Conservation (phyloP, 2,329 filamentous ascomycete species). For the Torrubiellomyces zombiae region DNA sequence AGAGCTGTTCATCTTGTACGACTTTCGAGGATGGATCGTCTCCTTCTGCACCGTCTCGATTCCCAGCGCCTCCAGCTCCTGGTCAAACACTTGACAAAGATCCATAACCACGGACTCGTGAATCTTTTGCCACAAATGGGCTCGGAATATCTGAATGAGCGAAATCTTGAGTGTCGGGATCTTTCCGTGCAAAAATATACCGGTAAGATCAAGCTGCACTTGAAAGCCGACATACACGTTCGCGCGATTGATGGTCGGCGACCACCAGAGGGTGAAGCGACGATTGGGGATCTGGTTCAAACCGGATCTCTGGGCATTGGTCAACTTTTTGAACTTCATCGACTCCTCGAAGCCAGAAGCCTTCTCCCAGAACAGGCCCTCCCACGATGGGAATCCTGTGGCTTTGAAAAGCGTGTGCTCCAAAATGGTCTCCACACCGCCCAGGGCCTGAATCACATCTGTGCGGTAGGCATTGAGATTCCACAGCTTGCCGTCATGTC, state of each 20-base stretch:
- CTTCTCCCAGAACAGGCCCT: conserved; percentile 84
- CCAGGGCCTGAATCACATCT: conserved; percentile 89
- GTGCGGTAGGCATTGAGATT: conserved; percentile 91
- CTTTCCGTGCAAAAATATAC: conserved; percentile 98
- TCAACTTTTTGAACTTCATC: conserved; percentile 99
- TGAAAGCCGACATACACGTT: conserved; percentile 99
- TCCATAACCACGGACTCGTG: conserved; percentile 99
- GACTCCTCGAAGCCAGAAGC: conserved; percentile 38
- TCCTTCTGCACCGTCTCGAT: conserved; percentile 98
- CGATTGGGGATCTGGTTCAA: conserved; percentile 97
- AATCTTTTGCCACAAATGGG: conserved; percentile 99
- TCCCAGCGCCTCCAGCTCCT: conserved; percentile 85
- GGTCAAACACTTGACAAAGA: conserved; percentile 94
- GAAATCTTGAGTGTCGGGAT: conserved; percentile 97
- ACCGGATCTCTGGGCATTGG: conserved; percentile 92
- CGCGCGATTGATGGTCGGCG: conserved; percentile 78
- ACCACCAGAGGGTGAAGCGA: conserved; percentile 98
- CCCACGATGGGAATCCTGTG: conserved; percentile 92
- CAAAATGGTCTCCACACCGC: conserved; percentile 93
- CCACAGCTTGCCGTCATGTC: conserved; percentile 95
- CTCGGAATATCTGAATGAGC: conserved; percentile 96
- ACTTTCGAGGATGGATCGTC: conserved; percentile 96
- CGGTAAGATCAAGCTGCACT: conserved; percentile 90
- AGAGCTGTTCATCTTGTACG: conserved; percentile 99
- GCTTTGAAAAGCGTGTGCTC: conserved; percentile 96